These are phyloP conservation scores for Dendrobium officinale DNA, from an alignment of 106 monocot genomes.

Conservation along the genomic window DNA sequence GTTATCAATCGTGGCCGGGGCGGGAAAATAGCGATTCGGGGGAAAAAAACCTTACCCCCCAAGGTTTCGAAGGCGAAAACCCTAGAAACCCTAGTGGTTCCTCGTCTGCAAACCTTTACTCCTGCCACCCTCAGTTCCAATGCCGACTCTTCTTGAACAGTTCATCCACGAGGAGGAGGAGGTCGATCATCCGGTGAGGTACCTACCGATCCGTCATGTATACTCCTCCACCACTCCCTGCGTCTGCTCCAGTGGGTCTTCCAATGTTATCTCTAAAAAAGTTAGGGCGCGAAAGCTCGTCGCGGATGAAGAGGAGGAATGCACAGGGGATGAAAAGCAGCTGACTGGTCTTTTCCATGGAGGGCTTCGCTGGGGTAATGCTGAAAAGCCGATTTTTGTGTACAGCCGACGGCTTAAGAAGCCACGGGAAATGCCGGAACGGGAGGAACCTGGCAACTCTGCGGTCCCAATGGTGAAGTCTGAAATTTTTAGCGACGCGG, in stretches of 20 bases:
- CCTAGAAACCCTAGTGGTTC: constrained; percentile 9
- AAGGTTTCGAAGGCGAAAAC: constrained; percentile 5
- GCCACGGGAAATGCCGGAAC: constrained; percentile 6
- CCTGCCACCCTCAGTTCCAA: not conserved
- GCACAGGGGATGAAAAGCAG: not conserved
- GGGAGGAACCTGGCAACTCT: not conserved
- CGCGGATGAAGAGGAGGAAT: constrained; percentile 13
- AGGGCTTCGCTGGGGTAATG: not conserved
- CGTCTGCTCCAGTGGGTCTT: constrained; percentile 44
- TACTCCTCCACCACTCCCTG: constrained; percentile 70
- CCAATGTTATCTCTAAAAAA: constrained; percentile 66
- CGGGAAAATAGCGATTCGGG: constrained; percentile 32
- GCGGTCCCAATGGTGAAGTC: not conserved
- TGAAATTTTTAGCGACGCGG: not conserved
- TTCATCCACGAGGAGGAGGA: constrained; percentile 64
- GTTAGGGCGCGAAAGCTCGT: constrained; percentile 42
- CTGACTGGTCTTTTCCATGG: not conserved
- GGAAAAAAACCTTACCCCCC: not conserved
- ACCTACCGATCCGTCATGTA: constrained; percentile 45
- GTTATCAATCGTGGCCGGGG: constrained; percentile 15
- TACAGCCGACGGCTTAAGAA: constrained; percentile 43
- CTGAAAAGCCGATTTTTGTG: constrained; percentile 26
- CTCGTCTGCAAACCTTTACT: constrained; percentile 1
- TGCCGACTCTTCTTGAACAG: constrained; percentile 12
- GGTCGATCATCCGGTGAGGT: constrained; percentile 39